Base-by-base conservation (phyloP, 2,329 filamentous ascomycete species). In the Alternaria arbusti region DNA sequence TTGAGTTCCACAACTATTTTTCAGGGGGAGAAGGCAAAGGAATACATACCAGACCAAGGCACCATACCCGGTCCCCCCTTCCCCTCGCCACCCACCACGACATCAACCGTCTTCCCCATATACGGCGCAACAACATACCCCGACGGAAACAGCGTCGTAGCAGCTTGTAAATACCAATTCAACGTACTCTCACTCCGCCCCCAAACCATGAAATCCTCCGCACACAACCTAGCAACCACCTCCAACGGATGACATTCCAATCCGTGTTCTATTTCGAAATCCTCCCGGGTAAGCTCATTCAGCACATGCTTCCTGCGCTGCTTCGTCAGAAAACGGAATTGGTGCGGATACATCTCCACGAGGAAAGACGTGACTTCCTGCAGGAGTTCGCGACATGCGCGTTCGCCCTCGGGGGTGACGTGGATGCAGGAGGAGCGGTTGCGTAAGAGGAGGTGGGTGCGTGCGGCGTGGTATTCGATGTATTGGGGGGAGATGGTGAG, bases 171-270 rank as follows among this genome's bases (percentile, higher is more conserved):
- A 57, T 83, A 82, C 65, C 85, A 84, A 61, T 84, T 80, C 9
- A 78, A 81, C 7, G 83, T 83, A 20, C 80, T 81, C 12, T 82
- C 79, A 51, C 79, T 70, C 65, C 81, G 81, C 62, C 83, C 76
- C 40, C 86, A 66, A 40, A 87, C 78, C 54, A 81, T 85, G 60
- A 87, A 80, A 63, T 87, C 85, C 69, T 86, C 85, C 81, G 83
- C 83, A 1, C 82, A 81, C 17, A 87, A 73, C 51, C 84, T 78
- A 0, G 84, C 84, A 10, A 83, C 83, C 13, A 83, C 74, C 62
- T 86, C 85, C n/a, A 87, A 72, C 1, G 85, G 83, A 51, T 83
- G 79, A 7, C 78, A 69, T 26, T 75, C 73, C 28, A 74, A 78
- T 3, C 75, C 70, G 4, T 69, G 72, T 1, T 78, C 77, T 32